Evolutionary conservation across 2,329 filamentous ascomycete species (phyloP), one percentile per base, ranked within the genome.

Genomic region (Aureobasidium subglaciale): DNA sequence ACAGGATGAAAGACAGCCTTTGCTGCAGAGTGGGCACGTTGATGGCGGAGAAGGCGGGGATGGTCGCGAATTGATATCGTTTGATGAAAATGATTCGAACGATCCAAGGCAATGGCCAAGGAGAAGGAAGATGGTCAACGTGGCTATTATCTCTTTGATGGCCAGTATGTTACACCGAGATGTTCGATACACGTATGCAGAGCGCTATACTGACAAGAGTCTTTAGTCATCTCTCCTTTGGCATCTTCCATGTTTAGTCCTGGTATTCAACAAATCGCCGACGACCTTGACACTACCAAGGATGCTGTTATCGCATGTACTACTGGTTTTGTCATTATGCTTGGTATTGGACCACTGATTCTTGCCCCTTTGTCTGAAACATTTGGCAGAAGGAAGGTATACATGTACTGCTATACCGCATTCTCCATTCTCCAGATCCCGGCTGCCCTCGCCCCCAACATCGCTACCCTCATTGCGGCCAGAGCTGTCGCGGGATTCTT

Each of bases 181-280:
- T 24, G n/a, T 7, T 38, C n/a, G n/a, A n/a, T n/a, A n/a, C n/a
- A n/a, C n/a, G 5, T 18, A 11, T n/a, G 13, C 24, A 20, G 22
- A 10, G 13, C 20, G 8, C 11, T 29, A n/a, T 8, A 30, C 30
- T 48, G 20, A 48, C 30, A n/a, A 50, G 25, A 29, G n/a, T 20
- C n/a, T 20, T 3, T 38, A 73, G 70, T 78, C 34, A 59, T 78
- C 1, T 74, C 72, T 16, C 75, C 75, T 0, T 68, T 78, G 18
- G 75, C 74, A 1, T 73, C 70, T 18, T 75, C 71, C 35, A 78
- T 78, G 74, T 79, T 79, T 64, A 78, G 75, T 1, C 76, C 76
- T 0, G 76, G 75, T 1, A 78, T 79, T 52, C 63, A 68, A 9
- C 72, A 78, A 56, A 79, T 79, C 40, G 76, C 76, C 2, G 64